phyloP scores from a whole-genome alignment of 2,329 filamentous ascomycete genomes.

The Bimuria novae-zelandiae region DNA sequence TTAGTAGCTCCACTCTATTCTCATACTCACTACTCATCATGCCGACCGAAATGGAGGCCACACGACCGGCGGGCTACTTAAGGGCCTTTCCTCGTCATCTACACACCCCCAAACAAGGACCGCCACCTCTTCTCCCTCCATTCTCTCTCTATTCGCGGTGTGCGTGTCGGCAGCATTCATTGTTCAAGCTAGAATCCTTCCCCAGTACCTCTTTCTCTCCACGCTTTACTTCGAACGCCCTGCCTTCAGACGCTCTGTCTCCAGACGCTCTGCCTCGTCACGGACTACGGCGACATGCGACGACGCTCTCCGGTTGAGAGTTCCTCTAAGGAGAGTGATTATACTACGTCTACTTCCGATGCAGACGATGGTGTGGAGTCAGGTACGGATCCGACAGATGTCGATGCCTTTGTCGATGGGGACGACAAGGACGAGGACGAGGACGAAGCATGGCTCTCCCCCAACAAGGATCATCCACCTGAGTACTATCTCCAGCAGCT shows the following conservation, averaged over 20 bases:
- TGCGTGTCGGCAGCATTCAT: not conserved
- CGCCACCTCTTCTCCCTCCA: not conserved
- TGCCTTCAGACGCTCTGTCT: not conserved
- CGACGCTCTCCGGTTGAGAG: no score
- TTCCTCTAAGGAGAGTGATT: no score
- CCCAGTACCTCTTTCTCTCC: constrained; percentile 1
- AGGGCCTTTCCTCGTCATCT: not conserved
- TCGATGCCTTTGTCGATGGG: no score
- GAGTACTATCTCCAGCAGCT: no score
- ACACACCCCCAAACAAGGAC: constrained; percentile 1
- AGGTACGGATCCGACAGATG: no score
- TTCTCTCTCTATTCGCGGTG: not conserved
- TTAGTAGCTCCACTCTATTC: constrained; percentile 2
- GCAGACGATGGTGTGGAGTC: no score
- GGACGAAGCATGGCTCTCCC: no score
- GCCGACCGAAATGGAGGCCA: not conserved
- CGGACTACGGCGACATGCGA: no score
- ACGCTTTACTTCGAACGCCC: not conserved
- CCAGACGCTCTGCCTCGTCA: not conserved
- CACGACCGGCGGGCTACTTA: not conserved
- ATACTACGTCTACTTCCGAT: no score
- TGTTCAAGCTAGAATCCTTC: constrained; percentile 1
- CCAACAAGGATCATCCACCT: no score
- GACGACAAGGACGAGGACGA: no score
- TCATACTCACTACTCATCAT: constrained; percentile 1